Evolutionary conservation across 306 rosid species (phyloP).

Genomic region (Biancaea sappan): DNA sequence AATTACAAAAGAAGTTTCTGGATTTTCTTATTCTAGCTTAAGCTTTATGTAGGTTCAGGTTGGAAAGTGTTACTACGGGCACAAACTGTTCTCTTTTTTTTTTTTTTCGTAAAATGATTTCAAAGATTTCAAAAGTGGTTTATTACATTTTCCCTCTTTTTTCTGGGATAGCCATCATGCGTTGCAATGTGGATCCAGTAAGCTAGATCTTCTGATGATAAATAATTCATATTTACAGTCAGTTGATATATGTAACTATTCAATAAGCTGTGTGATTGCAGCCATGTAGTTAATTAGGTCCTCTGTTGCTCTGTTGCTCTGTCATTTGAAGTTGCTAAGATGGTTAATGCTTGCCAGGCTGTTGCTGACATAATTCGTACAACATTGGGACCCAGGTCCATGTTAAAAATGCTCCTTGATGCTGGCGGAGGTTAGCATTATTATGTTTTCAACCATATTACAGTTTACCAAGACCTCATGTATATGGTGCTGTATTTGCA

Average conservation of each 20-base stretch:
- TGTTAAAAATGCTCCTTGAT: conserved; percentile 80
- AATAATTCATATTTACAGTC: neutral
- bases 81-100: too few species aligned
- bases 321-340: neutral
- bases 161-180: neutral
- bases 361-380: conserved; percentile 85
- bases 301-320: neutral
- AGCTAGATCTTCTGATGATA: neutral
- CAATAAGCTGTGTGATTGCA: neutral
- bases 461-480: neutral
- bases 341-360: conserved; percentile 46
- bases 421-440: conserved; percentile 57
- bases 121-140: too few species aligned
- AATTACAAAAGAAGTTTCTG: neutral
- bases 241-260: neutral
- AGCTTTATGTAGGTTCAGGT: neutral
- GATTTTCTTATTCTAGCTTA: neutral
- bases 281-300: neutral
- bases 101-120: too few species aligned
- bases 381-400: conserved; percentile 82
- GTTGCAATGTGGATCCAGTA: neutral
- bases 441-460: neutral
- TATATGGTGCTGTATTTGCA: neutral
- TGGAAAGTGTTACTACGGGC: neutral
- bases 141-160: too few species aligned